phyloP scores from a whole-genome alignment of 2,329 filamentous ascomycete species.

The Pseudogymnoascus sp. region DNA sequence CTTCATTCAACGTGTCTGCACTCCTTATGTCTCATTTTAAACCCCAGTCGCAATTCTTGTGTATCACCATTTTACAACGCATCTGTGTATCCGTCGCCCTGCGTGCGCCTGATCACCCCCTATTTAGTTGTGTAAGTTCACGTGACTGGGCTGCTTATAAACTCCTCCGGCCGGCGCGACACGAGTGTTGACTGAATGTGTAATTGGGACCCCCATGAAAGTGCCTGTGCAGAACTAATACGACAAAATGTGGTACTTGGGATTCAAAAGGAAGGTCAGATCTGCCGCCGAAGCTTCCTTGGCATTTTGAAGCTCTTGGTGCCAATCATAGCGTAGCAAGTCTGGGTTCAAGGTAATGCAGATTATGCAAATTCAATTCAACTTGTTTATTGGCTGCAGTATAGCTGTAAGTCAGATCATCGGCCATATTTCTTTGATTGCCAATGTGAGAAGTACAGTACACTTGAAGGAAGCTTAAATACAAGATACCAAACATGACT shows the following conservation, averaged over 20 bases:
- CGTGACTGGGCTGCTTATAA: neutral
- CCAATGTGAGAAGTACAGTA: neutral
- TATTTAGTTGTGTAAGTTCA: neutral
- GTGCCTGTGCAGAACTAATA: neutral
- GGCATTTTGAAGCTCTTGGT: neutral
- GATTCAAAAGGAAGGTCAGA: neutral
- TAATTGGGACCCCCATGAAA: too few relatives aligned
- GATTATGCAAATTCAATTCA: too few relatives aligned
- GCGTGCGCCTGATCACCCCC: neutral
- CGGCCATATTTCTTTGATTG: neutral
- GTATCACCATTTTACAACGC: neutral
- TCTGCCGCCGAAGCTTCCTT: neutral
- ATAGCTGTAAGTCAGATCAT: neutral
- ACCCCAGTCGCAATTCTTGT: neutral
- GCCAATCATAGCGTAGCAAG: too few relatives aligned
- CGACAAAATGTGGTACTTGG: neutral
- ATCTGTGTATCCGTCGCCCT: neutral
- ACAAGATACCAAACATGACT: neutral
- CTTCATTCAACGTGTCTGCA: too few relatives aligned
- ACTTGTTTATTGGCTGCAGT: neutral
- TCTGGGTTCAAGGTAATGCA: too few relatives aligned
- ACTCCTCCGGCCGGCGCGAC: neutral
- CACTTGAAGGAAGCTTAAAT: neutral
- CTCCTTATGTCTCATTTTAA: neutral
- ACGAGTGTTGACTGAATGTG: neutral